Percentiles rank a stretch among this genome's conserved stretches.
phyloP scores from a whole-genome alignment of 2,329 filamentous ascomycete genomes.

The Talaromyces amestolkiae region DNA sequence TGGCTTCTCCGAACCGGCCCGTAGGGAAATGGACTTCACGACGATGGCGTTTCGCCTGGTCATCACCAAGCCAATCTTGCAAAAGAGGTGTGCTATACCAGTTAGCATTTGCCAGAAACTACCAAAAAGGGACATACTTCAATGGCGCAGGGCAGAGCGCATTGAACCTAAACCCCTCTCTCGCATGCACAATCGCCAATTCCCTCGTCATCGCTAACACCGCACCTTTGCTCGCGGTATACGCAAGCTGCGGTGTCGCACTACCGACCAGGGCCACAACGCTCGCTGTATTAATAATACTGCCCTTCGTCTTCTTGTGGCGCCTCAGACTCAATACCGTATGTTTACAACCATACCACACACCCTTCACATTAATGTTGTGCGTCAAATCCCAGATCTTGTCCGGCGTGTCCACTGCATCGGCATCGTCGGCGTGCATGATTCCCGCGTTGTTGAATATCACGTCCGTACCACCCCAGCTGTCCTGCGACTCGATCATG shows the following conservation, averaged over 20 bases:
- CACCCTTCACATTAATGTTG: constrained; percentile 93
- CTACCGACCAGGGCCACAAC: constrained; percentile 84
- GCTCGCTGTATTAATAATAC: constrained; percentile 89
- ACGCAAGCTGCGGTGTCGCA: constrained; percentile 84
- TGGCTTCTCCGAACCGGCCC: constrained; percentile 86
- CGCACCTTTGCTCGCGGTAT: constrained; percentile 91
- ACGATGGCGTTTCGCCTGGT: constrained; percentile 73
- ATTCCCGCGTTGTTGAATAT: constrained; percentile 98
- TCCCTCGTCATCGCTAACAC: constrained; percentile 88
- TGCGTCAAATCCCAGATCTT: constrained; percentile 93
- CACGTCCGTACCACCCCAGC: constrained; percentile 83
- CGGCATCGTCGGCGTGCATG: constrained; percentile 81
- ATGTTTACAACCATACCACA: constrained; percentile 96
- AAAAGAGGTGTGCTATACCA: constrained; percentile 69
- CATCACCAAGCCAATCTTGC: constrained; percentile 90
- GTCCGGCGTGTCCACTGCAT: constrained; percentile 80
- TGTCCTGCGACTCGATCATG: constrained; percentile 70
- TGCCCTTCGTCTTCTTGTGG: constrained; percentile 73
- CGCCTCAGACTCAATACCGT: constrained; percentile 77
- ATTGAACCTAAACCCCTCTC: constrained; percentile 89
- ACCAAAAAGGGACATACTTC: constrained; percentile 53
- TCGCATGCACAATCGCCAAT: constrained; percentile 85
- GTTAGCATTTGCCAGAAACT: neutral
- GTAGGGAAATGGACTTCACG: constrained; percentile 87
- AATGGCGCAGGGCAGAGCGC: constrained; percentile 84